phyloP scores from a whole-genome alignment of 2,329 filamentous ascomycete genomes.

The Microsporum audouinii region DNA sequence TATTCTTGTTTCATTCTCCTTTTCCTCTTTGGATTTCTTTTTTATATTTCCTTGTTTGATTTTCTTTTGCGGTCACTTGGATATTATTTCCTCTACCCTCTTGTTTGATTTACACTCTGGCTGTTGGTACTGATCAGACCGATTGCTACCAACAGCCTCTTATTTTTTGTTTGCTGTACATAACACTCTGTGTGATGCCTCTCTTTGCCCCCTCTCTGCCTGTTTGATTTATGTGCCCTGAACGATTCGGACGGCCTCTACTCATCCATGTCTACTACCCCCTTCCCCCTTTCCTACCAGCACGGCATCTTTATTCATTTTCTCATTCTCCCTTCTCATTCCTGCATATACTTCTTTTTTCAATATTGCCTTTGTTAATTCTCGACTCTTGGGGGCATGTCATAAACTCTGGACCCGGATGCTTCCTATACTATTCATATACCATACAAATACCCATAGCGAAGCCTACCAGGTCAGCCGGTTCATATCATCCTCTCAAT shows the following conservation, averaged over 20 bases:
- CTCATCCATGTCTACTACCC: background rate
- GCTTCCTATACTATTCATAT: slow-evolving; percentile 1
- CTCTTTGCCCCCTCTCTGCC: background rate
- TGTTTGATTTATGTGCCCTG: background rate
- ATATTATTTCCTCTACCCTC: background rate
- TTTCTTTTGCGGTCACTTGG: background rate
- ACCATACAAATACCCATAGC: background rate
- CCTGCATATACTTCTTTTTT: slow-evolving; percentile 3
- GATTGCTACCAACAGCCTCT: background rate
- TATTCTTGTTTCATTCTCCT: background rate
- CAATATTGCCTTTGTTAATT: slow-evolving; percentile 3
- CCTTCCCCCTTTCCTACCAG: background rate
- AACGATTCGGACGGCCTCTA: slow-evolving; percentile 3
- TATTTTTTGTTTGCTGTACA: background rate
- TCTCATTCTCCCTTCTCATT: background rate
- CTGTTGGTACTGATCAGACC: background rate
- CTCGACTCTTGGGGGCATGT: background rate
- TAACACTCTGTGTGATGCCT: background rate
- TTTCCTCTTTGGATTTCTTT: background rate
- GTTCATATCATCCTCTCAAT: background rate
- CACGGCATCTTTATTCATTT: background rate
- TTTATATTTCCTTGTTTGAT: background rate
- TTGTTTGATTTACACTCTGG: background rate
- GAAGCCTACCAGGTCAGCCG: background rate
- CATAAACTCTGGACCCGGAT: background rate